A percentile compares a stretch with the other conserved stretches of the same genome.
Evolutionary conservation across 2,329 filamentous ascomycete genomes (phyloP).

Genomic region (Dactylellina leptospora): DNA sequence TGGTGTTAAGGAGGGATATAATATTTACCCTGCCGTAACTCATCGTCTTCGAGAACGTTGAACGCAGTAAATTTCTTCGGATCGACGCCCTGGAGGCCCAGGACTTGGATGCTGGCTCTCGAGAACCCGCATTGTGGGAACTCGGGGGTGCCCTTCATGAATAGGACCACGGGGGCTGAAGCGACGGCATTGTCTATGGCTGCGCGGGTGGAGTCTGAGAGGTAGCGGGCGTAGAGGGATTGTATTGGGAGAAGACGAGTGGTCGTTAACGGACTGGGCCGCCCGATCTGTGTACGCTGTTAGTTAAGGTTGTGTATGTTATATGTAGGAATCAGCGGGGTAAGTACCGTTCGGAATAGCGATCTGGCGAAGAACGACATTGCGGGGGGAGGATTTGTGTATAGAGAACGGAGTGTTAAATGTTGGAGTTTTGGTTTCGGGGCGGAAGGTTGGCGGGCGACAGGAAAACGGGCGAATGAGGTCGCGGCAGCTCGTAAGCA

Average conservation of each 20-base stretch:
- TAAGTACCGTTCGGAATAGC: constrained; percentile 36
- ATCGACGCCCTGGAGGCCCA: constrained; percentile 93
- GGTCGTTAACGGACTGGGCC: constrained; percentile 12
- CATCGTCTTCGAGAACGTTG: constrained; percentile 92
- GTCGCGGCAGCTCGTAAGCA: constrained; percentile 47
- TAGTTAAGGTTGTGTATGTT: constrained; percentile 6
- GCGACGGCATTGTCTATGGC: constrained; percentile 91
- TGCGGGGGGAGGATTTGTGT: not conserved
- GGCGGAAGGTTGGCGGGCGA: not conserved
- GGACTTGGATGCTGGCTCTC: constrained; percentile 89
- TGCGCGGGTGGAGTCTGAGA: constrained; percentile 79
- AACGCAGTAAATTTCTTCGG: constrained; percentile 97
- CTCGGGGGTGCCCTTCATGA: constrained; percentile 99
- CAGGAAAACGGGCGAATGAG: constrained; percentile 19
- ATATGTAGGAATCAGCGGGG: not conserved
- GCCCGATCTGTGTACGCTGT: constrained; percentile 20
- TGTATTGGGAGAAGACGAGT: not conserved
- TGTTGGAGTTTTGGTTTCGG: constrained; percentile 1
- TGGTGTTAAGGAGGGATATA: not conserved
- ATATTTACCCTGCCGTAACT: constrained; percentile 76
- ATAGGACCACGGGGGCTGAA: constrained; percentile 90
- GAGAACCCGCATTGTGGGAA: constrained; percentile 97
- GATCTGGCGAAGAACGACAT: constrained; percentile 51
- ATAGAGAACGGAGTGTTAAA: not conserved
- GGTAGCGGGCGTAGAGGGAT: constrained; percentile 56